Evolutionary conservation across 352 stramenopile species (phyloP), one percentile per base, ranked within the genome.

Genomic region (Phytophthora ohioensis): DNA sequence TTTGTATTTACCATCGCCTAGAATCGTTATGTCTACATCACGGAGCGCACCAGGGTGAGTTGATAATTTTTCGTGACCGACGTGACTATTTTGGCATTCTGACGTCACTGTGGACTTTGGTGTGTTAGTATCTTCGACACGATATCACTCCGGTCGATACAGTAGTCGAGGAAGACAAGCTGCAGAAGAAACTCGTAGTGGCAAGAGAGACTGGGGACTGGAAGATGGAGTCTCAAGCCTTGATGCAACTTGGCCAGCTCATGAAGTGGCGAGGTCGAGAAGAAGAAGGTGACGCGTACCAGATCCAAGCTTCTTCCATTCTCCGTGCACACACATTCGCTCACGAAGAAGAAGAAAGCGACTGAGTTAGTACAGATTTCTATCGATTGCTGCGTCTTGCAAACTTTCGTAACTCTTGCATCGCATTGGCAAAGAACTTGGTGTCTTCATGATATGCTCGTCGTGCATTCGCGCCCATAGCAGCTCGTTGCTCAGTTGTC

Each of bases 1-100:
- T 64, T 1, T 54, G 39, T 41, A 2, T 35, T 57, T 32, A 27
- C 21, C 21, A 27, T 27, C 1, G 8, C 10, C 1, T 58, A 91
- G 83, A 86, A 82, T 56, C 81, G 83, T 1, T 79, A 90, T 66
- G 85, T 94, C 52, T 91, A 89, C 67, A 93, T 94, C 67, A 94
- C 87, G 6, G 87, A 94, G 61, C 82, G 85, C 13, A 85, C 74
- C 8, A 73, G 82, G 27, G 87, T 92, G 67, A 61, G 78, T n/a
- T 45, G 35, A 51, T 3, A 8, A 9, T 30, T 61, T 36, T 43
- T n/a, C 51, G 13, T 11, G 7, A 9, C 38, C 17, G 15, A 35
- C 15, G 31, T 27, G 21, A 27, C 12, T 36, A 15, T 63, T 10
- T 49, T n/a, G 7, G 31, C 43, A 31, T n/a, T 27, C 41, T 55